Evolutionary conservation across 495 filamentous ascomycete genomes (phyloP).

Genomic region (Aspergillus sparsus): DNA sequence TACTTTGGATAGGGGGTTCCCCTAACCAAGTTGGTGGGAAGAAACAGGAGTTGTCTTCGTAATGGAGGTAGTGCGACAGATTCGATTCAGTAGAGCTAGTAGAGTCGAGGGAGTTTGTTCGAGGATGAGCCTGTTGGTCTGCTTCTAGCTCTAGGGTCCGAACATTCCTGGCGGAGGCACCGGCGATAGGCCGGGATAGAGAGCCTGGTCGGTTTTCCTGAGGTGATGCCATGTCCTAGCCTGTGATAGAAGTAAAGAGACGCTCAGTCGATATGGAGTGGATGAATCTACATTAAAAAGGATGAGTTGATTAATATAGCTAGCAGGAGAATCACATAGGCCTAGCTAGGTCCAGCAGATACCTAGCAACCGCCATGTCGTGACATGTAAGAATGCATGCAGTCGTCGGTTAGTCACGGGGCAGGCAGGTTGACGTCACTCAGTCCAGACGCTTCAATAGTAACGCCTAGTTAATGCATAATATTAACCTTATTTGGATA

Average conservation of each 20-base stretch:
- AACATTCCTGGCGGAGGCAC: not conserved
- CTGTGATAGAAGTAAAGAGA: conserved; percentile 1
- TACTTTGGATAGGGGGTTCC: conserved; percentile 14
- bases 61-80: conserved; percentile 39
- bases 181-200: not conserved
- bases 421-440: too few relatives aligned
- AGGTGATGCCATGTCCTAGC: conserved; percentile 6
- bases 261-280: not conserved
- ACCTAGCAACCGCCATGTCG: too few relatives aligned
- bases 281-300: not conserved
- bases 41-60: conserved; percentile 46
- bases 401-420: too few relatives aligned
- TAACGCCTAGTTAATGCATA: too few relatives aligned
- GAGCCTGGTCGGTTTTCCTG: conserved; percentile 4
- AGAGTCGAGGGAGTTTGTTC: not conserved
- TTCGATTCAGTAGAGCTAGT: conserved; percentile 12
- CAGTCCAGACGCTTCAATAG: too few relatives aligned
- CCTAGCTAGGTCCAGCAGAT: too few relatives aligned
- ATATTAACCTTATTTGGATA: not conserved
- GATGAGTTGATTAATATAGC: not conserved
- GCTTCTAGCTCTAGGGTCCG: not conserved
- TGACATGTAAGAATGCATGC: too few relatives aligned
- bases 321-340: not conserved
- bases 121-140: not conserved
- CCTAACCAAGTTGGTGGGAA: conserved; percentile 43